Evolutionary conservation across 2,329 filamentous ascomycete species (phyloP), one percentile per base, ranked within the genome.

Genomic region (Trichoderma koningiopsis): DNA sequence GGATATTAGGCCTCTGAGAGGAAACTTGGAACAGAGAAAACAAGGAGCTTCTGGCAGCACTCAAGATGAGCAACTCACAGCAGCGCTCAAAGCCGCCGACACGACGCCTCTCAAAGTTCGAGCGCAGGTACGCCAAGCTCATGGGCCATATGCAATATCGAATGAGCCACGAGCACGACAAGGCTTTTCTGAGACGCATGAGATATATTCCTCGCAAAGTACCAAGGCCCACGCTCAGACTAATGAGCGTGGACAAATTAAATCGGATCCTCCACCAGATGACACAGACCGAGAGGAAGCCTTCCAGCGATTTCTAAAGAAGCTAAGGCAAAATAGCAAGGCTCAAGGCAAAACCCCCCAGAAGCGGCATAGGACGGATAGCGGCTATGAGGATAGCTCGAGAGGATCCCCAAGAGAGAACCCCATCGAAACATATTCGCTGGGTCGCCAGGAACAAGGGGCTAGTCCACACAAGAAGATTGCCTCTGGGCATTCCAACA

Each of bases 261-360:
- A 67, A 31, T 49, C 53, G 27, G 40, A 56, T 29, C 37, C n/a
- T 33, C 14, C 19, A 22, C 31, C 27, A 16, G 47, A 35, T 31
- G 22, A 29, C 8, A 43, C 16, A 27, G 14, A 61, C 5, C 35
- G 35, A 31, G 70, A 75, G 19, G 68, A 55, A 3, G 77, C 73
- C 6, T 79, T 79, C 52, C 67, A 75, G 40, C 74, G 66, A 27
- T 68, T 79, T 63, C 60, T 79, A 4, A 60, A 74, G 13, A 79
- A 73, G 31, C 74, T 79, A 35, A 52, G 29, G 11, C 49, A 70
- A 24, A 68, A 29, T 19, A 59, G n/a, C 13, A 57, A 24, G 40
- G 22, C 27, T 7, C 64, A 58, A 29, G 33, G 5, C 13, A 31
- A 52, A 11, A 57, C 29, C 2, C 16, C 8, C 3, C 35, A 19